Conservation (phyloP, 2,329 filamentous ascomycete genomes). For the Nemania diffusa region DNA sequence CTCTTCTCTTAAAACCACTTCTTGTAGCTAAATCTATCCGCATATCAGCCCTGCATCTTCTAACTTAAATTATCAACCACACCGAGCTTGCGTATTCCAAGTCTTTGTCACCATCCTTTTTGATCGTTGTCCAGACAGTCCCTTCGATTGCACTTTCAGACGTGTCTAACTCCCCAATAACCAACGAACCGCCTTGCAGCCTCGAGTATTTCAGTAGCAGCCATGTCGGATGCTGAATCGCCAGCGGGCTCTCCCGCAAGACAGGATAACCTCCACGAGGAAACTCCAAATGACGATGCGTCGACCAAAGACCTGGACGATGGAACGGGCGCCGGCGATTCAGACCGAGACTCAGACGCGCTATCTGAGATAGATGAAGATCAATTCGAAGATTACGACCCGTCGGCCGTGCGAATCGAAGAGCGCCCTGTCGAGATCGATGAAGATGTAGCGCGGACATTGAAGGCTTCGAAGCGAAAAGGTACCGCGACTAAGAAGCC, state of each 20-base stretch:
- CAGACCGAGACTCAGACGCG: conserved; percentile 67
- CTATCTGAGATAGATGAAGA: conserved; percentile 77
- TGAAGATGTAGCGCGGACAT: conserved; percentile 70
- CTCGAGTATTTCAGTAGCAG: neutral
- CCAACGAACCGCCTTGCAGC: neutral
- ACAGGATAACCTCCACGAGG: conserved; percentile 42
- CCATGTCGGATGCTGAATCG: conserved; percentile 61
- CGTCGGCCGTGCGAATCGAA: conserved; percentile 70
- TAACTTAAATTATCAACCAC: neutral
- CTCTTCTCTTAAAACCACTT: neutral
- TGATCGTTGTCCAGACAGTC: neutral
- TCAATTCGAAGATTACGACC: conserved; percentile 76
- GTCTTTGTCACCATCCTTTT: neutral
- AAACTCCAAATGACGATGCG: conserved; percentile 42
- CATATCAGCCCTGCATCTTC: neutral
- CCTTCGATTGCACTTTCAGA: neutral
- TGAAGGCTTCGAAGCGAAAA: conserved; percentile 74
- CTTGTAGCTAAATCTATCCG: neutral
- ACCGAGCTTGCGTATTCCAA: neutral
- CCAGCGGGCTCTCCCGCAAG: conserved; percentile 52
- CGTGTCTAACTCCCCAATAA: neutral
- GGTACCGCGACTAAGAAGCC: conserved; percentile 77
- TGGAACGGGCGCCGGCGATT: conserved; percentile 54
- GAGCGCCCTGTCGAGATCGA: conserved; percentile 74
- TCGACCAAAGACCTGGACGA: conserved; percentile 54